These are phyloP conservation scores for Suillus subaureus DNA, from an alignment of 768 basidiomycete genomes.

Conservation along the genomic window DNA sequence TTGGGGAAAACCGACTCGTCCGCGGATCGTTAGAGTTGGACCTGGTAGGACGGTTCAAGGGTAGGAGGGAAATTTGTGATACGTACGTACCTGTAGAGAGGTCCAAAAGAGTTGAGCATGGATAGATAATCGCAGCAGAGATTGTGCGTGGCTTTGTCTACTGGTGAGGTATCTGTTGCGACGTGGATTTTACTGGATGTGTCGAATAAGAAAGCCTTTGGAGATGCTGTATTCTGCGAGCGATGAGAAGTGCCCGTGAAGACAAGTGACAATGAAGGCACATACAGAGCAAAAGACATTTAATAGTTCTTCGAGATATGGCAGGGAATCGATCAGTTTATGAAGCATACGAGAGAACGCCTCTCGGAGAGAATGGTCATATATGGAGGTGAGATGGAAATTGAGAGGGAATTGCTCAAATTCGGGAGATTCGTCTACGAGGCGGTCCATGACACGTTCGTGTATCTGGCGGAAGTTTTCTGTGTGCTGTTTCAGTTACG, in stretches of 20 bases:
- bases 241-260: conserved; percentile 2
- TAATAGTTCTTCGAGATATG: conserved; percentile 84
- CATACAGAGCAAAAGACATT: conserved; percentile 82
- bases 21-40: background rate
- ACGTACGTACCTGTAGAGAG: conserved; percentile 54
- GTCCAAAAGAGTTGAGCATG: conserved; percentile 84
- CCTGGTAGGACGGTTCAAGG: background rate
- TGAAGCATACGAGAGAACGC: conserved; percentile 91
- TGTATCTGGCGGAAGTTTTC: conserved; percentile 93
- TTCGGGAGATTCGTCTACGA: conserved; percentile 74
- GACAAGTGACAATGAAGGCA: background rate
- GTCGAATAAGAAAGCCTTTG: conserved; percentile 95
- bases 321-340: conserved; percentile 81
- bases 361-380: conserved; percentile 89
- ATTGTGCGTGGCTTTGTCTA: conserved; percentile 85
- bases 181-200: conserved; percentile 81
- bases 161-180: conserved; percentile 92
- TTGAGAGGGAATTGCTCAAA: conserved; percentile 79
- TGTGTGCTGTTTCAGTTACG: conserved; percentile 32
- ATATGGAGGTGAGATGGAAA: conserved; percentile 91
- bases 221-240: conserved; percentile 82
- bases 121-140: conserved; percentile 90
- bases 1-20: background rate
- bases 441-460: conserved; percentile 80
- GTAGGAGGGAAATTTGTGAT: background rate